A percentile compares a stretch with the other conserved stretches of the same genome.
phyloP scores from a whole-genome alignment of 2,329 filamentous ascomycete genomes.

The Fusarium subtropicale region DNA sequence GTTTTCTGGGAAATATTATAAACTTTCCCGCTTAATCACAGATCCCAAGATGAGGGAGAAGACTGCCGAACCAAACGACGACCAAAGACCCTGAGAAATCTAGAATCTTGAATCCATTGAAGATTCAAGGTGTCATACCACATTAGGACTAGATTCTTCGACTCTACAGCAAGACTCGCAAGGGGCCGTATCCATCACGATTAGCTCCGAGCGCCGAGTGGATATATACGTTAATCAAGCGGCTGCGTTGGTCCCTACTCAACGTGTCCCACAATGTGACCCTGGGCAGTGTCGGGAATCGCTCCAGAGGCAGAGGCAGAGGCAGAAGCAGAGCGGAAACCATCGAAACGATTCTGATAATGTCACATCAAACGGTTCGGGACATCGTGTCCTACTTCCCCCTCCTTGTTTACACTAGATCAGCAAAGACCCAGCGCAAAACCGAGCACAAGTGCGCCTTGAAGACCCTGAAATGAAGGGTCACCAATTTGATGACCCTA shows the following conservation, averaged over 20 bases:
- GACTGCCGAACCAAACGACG: background rate
- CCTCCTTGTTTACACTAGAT: background rate
- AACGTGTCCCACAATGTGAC: constrained; percentile 11
- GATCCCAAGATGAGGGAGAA: background rate
- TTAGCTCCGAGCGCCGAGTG: constrained; percentile 33
- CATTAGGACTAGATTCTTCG: constrained; percentile 30
- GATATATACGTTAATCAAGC: constrained; percentile 30
- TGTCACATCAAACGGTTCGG: background rate
- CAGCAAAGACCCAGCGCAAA: background rate
- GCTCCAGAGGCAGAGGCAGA: background rate
- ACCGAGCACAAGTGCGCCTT: background rate
- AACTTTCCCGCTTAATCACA: background rate
- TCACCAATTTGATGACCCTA: constrained; percentile 26
- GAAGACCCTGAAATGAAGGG: constrained; percentile 24
- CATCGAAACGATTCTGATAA: background rate
- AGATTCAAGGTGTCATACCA: constrained; percentile 19
- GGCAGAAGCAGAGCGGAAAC: background rate
- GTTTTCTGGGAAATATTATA: background rate
- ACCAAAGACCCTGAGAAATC: constrained; percentile 30
- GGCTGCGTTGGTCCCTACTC: constrained; percentile 32
- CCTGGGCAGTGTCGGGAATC: constrained; percentile 1
- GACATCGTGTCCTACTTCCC: background rate
- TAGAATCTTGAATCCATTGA: constrained; percentile 16
- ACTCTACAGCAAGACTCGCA: constrained; percentile 6
- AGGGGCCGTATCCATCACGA: constrained; percentile 28